Evolutionary conservation across 371 early-diverging fungal species (phyloP), one percentile per base, ranked within the genome.

Genomic region (Mucor racemosus): DNA sequence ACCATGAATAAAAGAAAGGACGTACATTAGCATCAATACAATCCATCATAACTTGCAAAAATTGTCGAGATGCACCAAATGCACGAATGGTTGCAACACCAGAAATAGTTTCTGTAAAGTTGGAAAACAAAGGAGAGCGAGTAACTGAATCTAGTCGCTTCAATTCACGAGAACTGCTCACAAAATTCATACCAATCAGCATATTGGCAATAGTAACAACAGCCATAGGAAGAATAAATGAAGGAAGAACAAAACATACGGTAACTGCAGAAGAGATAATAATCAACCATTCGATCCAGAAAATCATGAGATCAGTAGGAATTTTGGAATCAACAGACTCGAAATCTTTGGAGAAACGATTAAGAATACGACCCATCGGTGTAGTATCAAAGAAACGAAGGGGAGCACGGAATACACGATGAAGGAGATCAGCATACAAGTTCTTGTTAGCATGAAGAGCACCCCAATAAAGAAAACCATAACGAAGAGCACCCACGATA

Each of bases 301-400:
- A 86, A 62, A 76, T 74, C 31, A 78, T 76, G 9, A 84, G 62
- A 44, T 76, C 75, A 19, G 73, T 74, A 40, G 81, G 81, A 46
- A 84, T 76, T 17, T 72, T 71, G 13, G 79, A 79, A 41, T 78
- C 68, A 0, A 74, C 70, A 7, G 72, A 46, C 38, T 82, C 81
- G 21, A 81, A 66, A 36, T 81, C 81, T 13, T 91, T 88, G 26
- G 90, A 87, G 72, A 97, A 97, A 26, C 98, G 79, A 73, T 94
- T 95, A 74, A 98, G 76, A 58, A 97, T 90, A 42, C 95, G 89
- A 15, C 98, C 98, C 15, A 95, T 75, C 3, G 97, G 97, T 19
- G 95, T 97, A 19, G 84, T 88, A 57, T 97, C 97, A 71, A 95
- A 95, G 82, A 96, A 96, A 9, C 90, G 82, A 60, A 95, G 78